A percentile compares a stretch with the other conserved stretches of the same genome.
These are phyloP conservation scores for Plasmodium gonderi DNA, from an alignment of 169 alveolate genomes.

Conservation along the genomic window DNA sequence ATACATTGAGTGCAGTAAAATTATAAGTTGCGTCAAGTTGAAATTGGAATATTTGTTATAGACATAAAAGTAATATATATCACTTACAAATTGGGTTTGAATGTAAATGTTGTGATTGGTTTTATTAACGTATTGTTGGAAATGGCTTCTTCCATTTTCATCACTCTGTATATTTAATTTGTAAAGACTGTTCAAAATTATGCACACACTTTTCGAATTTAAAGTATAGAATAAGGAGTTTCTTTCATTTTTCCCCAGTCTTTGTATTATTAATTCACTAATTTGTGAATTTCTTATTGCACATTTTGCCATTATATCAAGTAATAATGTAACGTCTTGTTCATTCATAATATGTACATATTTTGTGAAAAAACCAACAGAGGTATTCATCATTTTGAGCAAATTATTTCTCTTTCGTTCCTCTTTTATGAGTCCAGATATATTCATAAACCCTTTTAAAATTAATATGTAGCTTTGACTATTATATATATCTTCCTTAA, in stretches of 20 bases:
- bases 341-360: slow-evolving; percentile 42
- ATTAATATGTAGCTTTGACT: slow-evolving; percentile 64
- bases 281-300: background rate
- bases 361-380: slow-evolving; percentile 9
- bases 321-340: slow-evolving; percentile 46
- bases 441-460: slow-evolving; percentile 47
- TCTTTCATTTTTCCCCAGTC: background rate
- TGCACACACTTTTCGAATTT: slow-evolving; percentile 38
- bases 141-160: background rate
- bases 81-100: slow-evolving; percentile 8
- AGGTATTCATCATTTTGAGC: background rate
- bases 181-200: slow-evolving; percentile 32
- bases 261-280: background rate
- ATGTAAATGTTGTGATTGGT: no score
- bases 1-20: slow-evolving; percentile 21
- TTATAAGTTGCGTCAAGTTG: slow-evolving; percentile 2
- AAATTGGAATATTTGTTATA: slow-evolving; percentile 3
- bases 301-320: slow-evolving; percentile 43
- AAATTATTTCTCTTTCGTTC: background rate
- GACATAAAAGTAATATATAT: slow-evolving; percentile 15
- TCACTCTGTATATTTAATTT: background rate
- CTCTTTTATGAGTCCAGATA: slow-evolving; percentile 5
- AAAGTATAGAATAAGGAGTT: slow-evolving; percentile 25
- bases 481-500: slow-evolving; percentile 13
- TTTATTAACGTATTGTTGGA: background rate